Evolutionary conservation across 1,139 yeast species (phyloP).

Genomic region (Ogataea hybrid): DNA sequence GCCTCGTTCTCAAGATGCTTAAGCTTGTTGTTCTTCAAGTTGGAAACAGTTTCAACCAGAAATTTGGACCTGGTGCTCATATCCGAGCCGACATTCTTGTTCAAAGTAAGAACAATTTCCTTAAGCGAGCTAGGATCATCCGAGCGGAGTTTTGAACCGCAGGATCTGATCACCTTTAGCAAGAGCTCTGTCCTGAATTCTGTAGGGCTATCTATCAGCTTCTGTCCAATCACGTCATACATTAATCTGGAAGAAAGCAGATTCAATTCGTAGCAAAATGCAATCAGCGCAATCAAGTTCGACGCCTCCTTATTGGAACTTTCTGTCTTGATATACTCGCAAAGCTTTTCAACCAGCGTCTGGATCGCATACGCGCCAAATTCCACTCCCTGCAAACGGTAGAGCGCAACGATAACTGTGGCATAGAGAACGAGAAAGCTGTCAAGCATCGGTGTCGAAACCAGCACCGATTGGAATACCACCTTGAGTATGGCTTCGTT

Average conservation of each 20-base stretch:
- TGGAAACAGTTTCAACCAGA: constrained; percentile 78
- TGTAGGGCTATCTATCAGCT: constrained; percentile 44
- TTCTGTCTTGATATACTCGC: constrained; percentile 34
- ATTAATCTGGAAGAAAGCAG: constrained; percentile 69
- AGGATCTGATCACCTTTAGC: constrained; percentile 64
- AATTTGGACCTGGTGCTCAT: constrained; percentile 72
- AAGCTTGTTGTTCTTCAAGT: constrained; percentile 81
- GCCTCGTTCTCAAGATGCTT: constrained; percentile 47
- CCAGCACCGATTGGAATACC: constrained; percentile 62
- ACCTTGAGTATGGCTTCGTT: constrained; percentile 65
- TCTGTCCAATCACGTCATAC: constrained; percentile 64
- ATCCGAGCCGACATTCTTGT: constrained; percentile 42
- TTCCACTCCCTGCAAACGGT: constrained; percentile 78
- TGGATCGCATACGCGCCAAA: constrained; percentile 90
- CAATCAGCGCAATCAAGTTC: constrained; percentile 70
- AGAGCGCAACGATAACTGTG: constrained; percentile 71
- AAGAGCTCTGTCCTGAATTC: constrained; percentile 79
- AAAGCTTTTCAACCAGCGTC: constrained; percentile 66
- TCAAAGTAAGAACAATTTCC: constrained; percentile 65
- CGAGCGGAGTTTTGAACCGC: constrained; percentile 82
- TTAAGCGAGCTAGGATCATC: constrained; percentile 89
- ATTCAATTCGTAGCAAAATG: constrained; percentile 76
- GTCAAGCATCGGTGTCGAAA: constrained; percentile 69
- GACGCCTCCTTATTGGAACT: constrained; percentile 53
- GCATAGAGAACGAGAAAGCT: constrained; percentile 80